Base-by-base conservation (phyloP, 495 filamentous ascomycete species). In the Talaromyces trachyspermus region DNA sequence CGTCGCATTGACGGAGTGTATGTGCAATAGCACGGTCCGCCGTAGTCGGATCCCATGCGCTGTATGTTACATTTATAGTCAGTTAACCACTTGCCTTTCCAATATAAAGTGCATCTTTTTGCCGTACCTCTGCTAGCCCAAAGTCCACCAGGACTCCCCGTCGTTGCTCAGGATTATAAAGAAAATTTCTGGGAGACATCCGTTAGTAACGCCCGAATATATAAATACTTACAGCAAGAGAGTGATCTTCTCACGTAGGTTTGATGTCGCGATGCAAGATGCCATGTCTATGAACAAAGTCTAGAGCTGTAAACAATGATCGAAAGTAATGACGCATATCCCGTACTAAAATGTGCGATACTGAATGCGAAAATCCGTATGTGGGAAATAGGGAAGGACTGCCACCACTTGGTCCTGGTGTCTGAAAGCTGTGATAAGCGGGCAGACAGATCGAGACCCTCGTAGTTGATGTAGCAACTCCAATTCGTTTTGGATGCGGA, bases 261-360 rank as follows among this genome's bases (percentile, higher is more conserved):
- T 99, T 99, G 62, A 99, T 96, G 63, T 99, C 92, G 45, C 92
- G 84, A 61, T 99, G 92, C 14, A 99, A 74, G 47, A 99, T 96
- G 15, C 76, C 70, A 56, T 84, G 80, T 27, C 72, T 71, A 62
- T 99, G 92, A 8, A 97, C 89, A 17, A 85, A 83, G 12, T 76
- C 70, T 5, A 99, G 73, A 0, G 94, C 92, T 4, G 80, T 80
- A 60, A 99, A 89, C 7, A 99, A 75, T 4, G 86, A 94, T 14
- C 80, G 78, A 54, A 99, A 86, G 62, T 97, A 99, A 58, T 89
- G 72, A 43, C 81, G 77, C 66, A 95, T 92, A 51, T 97, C 89
- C 19, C 74, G 67, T 17, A 91, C 76, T 40, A 79, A 75, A 99
- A 89, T 15, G 85, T 78, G 35, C 88, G 79, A 58, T 95, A 99